These are phyloP conservation scores for Aspergillus texensis DNA, from an alignment of 2,329 filamentous ascomycete species.

Conservation along the genomic window DNA sequence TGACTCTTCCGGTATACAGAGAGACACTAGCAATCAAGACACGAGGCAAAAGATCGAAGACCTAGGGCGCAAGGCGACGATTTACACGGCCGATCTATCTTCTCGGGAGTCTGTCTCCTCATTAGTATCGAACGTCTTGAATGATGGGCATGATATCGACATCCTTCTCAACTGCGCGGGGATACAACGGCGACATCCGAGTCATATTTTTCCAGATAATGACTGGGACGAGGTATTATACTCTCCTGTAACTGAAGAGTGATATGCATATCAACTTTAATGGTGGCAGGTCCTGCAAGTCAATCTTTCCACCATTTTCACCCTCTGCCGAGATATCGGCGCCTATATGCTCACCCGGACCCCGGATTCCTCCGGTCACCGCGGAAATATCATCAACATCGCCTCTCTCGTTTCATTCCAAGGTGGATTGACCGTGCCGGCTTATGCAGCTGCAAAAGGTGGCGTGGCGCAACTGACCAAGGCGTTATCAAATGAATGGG, in stretches of 20 bases:
- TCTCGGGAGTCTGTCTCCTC: constrained; percentile 32
- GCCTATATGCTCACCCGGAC: constrained; percentile 26
- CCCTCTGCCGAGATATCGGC: constrained; percentile 35
- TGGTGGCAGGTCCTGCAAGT: constrained; percentile 69
- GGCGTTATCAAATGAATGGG: constrained; percentile 85
- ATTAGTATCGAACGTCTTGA: constrained; percentile 32
- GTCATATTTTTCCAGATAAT: constrained; percentile 69
- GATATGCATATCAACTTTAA: neutral
- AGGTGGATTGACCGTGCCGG: constrained; percentile 84
- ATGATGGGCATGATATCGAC: constrained; percentile 59
- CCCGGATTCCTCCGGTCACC: constrained; percentile 3
- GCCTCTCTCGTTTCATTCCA: constrained; percentile 81
- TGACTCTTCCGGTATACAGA: neutral
- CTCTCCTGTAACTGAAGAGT: neutral
- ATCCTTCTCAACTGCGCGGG: constrained; percentile 82
- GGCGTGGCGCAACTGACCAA: constrained; percentile 85
- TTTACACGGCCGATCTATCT: constrained; percentile 40
- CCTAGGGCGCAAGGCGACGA: constrained; percentile 36
- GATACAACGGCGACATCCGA: constrained; percentile 74
- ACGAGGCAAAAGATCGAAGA: constrained; percentile 29
- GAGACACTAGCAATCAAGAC: constrained; percentile 20
- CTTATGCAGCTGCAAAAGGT: constrained; percentile 84
- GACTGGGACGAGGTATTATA: constrained; percentile 67
- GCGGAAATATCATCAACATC: constrained; percentile 73
- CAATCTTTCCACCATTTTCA: constrained; percentile 79